Base-by-base conservation (phyloP, 345 rosid genomes). In the Populus deltoides region DNA sequence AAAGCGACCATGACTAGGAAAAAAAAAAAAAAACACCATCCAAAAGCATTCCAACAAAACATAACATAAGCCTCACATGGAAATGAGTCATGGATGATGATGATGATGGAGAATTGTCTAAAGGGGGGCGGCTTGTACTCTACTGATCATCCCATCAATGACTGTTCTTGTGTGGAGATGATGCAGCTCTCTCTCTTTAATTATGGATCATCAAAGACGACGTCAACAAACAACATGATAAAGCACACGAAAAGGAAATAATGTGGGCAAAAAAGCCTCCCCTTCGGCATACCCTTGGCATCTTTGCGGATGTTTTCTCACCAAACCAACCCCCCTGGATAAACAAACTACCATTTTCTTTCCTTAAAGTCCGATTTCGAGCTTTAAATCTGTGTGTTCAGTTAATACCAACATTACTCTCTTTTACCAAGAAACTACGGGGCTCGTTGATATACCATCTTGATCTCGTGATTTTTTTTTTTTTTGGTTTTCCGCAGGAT, bases 21-120 rank as follows among this genome's bases (percentile, higher is more conserved):
- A n/a, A 45, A 5, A 4, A 68, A 31, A 4, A 68, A 43, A 47
- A 35, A 51, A 39, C 61, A 59, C 77, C 74, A 72, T 75, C 72
- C 73, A 75, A 69, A 75, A 70, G 43, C 3, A 73, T 81, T 62
- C 49, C 16, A 78, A 71, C 49, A 36, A 77, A 35, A 53, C 63
- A 62, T 3, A 31, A 17, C 41, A 66, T 17, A 1, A 41, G 72
- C 41, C 69, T 66, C 80, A 78, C 85, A 80, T 78, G 86, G 85
- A 73, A 59, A 85, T 78, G 90, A 85, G 81, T 85, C 85, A 81
- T 66, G 70, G 22, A 74, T 74, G 81, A 81, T 66, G 85, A 77
- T 71, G 85, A 76, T 27, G 80, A 75, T 12, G 74, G 69, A 62
- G 29, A 73, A 35, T 66, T 75, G 74, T 70, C 51, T n/a, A 49